Conservation (phyloP, 169 alveolate species). For the Perkinsus marinus region DNA sequence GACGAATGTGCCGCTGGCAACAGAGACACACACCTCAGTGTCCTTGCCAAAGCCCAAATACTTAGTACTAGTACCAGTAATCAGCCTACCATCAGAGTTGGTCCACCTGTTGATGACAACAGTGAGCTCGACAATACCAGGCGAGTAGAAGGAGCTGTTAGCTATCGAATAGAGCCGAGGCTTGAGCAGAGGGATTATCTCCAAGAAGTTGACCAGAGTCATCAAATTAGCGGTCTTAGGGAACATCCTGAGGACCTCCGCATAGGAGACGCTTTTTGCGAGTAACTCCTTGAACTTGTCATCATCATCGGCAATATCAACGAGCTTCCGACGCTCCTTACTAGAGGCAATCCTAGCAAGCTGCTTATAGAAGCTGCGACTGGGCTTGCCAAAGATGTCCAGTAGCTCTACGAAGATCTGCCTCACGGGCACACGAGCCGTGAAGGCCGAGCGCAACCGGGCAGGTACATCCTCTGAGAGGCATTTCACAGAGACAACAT, state of each 20-base stretch:
- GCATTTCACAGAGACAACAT: background rate
- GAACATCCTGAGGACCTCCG: constrained; percentile 19
- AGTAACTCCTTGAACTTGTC: background rate
- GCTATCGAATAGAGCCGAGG: constrained; percentile 32
- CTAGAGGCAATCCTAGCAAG: constrained; percentile 6
- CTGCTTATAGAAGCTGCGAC: constrained; percentile 14
- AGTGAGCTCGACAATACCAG: background rate
- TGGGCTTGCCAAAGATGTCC: constrained; percentile 29
- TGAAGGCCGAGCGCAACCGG: constrained; percentile 3
- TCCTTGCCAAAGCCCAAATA: background rate
- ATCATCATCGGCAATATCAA: constrained; percentile 1
- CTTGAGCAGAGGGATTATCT: constrained; percentile 16
- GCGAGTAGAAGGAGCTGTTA: background rate
- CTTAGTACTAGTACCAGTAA: background rate
- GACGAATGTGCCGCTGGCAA: constrained; percentile 18
- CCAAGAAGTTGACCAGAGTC: constrained; percentile 15
- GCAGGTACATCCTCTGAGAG: background rate
- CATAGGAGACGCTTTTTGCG: constrained; percentile 9
- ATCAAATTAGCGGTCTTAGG: constrained; percentile 9
- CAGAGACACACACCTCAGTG: background rate
- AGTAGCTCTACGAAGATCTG: constrained; percentile 26
- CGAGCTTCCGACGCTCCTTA: constrained; percentile 8
- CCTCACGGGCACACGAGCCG: constrained; percentile 7
- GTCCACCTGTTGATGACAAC: background rate
- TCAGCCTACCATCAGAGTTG: background rate